phyloP scores from a whole-genome alignment of 176 grass and related monocot species.

The Bolboschoenus planiculmis region DNA sequence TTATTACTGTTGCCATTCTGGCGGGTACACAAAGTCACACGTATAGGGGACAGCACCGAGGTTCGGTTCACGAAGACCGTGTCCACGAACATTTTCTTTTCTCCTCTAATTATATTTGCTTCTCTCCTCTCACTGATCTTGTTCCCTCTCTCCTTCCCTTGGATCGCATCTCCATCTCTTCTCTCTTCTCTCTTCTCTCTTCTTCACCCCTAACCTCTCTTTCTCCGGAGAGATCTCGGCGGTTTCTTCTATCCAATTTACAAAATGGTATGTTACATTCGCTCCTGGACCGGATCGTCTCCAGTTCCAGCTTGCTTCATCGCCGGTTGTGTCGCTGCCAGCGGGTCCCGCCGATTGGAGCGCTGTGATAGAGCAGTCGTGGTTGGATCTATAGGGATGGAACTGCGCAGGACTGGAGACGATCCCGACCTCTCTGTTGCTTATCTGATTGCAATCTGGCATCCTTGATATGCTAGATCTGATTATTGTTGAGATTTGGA shows the following conservation, averaged over 20 bases:
- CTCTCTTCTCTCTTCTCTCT: not conserved
- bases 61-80: not conserved
- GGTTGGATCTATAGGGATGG: not conserved
- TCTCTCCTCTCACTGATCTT: slow-evolving; percentile 5
- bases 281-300: not conserved
- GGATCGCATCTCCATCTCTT: not conserved
- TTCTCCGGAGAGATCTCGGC: slow-evolving; percentile 2
- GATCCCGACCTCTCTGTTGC: not conserved
- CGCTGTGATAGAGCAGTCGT: not conserved
- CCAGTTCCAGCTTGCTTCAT: not conserved
- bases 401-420: not conserved
- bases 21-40: not conserved
- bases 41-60: not conserved
- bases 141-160: not conserved
- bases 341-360: slow-evolving; percentile 8
- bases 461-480: slow-evolving; percentile 48
- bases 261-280: slow-evolving; percentile 32
- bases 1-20: not conserved
- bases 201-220: not conserved
- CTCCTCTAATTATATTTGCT: slow-evolving; percentile 1
- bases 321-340: not conserved
- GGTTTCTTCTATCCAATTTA: not conserved
- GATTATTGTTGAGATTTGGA: slow-evolving; percentile 30
- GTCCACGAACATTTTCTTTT: not conserved
- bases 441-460: not conserved